Base-by-base conservation (phyloP, 305 asterid genomes). In the Fraxinus nigra region DNA sequence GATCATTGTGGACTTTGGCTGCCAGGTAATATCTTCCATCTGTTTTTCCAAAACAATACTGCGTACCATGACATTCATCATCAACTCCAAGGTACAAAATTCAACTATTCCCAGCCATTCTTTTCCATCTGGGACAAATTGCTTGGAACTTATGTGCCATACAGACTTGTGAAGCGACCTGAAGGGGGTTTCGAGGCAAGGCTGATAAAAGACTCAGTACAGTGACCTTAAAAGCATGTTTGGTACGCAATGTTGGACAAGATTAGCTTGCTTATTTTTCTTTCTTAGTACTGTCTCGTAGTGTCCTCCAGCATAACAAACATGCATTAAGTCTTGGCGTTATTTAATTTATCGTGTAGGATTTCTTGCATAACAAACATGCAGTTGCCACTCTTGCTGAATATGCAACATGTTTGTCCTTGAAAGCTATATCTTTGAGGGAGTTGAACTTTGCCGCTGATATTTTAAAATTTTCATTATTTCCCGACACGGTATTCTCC, bases 1-100 rank as follows among this genome's bases (percentile, higher is more conserved):
- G 98, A 95, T 83, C 98, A 95, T 67, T 95, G 97, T 84, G 98
- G 98, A 83, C 94, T 95, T 13, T 92, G 96, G 93, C 89, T 95
- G 72, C 98, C 98, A 0, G 93, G 98, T 7, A 95, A 95, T 63
- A 86, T 95, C 80, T 93, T 95, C 90, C 98, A 95, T 84, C 78
- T 90, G 9, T 80, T 89, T 76, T 95, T 95, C 88, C 92, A 92
- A 69, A 95, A 93, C 81, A 93, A 93, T 79, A 87, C 97, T 9
- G 98, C 98, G 1, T 95, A 93, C 79, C 98, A 95, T 80, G 98
- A 95, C 82, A 84, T 93, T 83, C 98, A 95, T 82, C 98, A 93
- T 88, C 98, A 93, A 78, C 98, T 92, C 74, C 94, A 90, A 82
- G 98, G 98, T 72, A 84, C 89, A 38, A 95, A 95, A 63, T 93